Evolutionary conservation across 164 flowering plant genomes (phyloP), one percentile per base, ranked within the genome.

Genomic region (Liriodendron chinense): DNA sequence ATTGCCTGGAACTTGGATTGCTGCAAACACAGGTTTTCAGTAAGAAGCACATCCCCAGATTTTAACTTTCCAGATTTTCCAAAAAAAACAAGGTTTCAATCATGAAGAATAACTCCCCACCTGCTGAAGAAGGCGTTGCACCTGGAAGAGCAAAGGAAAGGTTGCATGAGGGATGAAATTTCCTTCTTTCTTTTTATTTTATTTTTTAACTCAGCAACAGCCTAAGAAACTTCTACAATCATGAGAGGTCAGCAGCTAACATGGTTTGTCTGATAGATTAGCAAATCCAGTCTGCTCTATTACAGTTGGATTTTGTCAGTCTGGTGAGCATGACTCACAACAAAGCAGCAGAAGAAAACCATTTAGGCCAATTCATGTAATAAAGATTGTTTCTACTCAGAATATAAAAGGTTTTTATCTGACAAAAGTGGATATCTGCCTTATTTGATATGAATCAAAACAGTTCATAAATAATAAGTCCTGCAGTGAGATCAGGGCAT

Each of bases 1-100:
- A 95, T 95, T 74, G 90, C 68, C 68, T 92, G 98, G 74, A 95
- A 95, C 90, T 97, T 91, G 74, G 87, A 71, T 92, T 95, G 98
- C 98, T 95, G 96, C 87, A 80, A 75, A 78, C 47, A 66, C 2
- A 18, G 22, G 23, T 34, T 22, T 23, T 64, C 57, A 23, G 23
- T 18, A 12, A n/a, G 21, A 5, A 20, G 49, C n/a, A 20, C 67
- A 47, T 61, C 12, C 43, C 34, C 47, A 22, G 50, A 43, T 48
- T 28, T 10, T 47, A 59, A 13, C 12, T 53, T 53, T 53, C 57
- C 12, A 53, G 57, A 53, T 53, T 53, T 53, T 72, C 57, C 14
- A n/a, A 72, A 1, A 43, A 21, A 7, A 22, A 13, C 9, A 57
- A 13, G 9, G 16, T 25, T 7, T 2, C 65, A 62, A 20, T 20